Conservation (phyloP, 2,329 filamentous ascomycete genomes). For the Trichoderma sp. region DNA sequence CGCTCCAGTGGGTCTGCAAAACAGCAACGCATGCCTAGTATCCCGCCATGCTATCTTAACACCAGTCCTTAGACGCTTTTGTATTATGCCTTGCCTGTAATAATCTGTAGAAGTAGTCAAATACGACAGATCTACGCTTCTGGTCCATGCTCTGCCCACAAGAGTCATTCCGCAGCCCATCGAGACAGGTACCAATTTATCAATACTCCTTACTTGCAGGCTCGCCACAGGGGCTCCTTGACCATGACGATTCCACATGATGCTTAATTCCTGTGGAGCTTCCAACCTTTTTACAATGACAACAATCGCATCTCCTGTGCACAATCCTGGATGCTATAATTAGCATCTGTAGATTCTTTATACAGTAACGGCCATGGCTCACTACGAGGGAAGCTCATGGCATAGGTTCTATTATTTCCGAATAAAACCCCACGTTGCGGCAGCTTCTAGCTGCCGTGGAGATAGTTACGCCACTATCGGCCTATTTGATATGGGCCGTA, state of each 20-base stretch:
- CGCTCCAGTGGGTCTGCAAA: background rate
- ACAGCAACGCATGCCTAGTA: background rate
- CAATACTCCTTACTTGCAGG: background rate
- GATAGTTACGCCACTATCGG: slow-evolving; percentile 13
- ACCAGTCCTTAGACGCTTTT: background rate
- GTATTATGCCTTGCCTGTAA: background rate
- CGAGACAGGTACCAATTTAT: background rate
- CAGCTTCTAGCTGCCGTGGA: slow-evolving; percentile 11
- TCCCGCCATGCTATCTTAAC: background rate
- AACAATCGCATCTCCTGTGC: background rate
- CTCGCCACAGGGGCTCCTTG: background rate
- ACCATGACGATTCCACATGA: background rate
- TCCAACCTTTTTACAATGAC: background rate
- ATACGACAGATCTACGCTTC: background rate
- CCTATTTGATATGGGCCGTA: background rate
- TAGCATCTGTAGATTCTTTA: background rate
- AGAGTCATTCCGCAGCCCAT: background rate
- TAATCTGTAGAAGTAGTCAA: background rate
- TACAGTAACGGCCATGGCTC: background rate
- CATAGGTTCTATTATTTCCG: background rate
- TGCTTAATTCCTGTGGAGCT: background rate
- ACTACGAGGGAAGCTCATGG: background rate
- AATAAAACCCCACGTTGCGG: slow-evolving; percentile 6
- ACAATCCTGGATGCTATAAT: background rate
- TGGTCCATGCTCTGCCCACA: background rate